Evolutionary conservation across 2,329 filamentous ascomycete genomes (phyloP), one percentile per base, ranked within the genome.

Genomic region (Nemania serpens): DNA sequence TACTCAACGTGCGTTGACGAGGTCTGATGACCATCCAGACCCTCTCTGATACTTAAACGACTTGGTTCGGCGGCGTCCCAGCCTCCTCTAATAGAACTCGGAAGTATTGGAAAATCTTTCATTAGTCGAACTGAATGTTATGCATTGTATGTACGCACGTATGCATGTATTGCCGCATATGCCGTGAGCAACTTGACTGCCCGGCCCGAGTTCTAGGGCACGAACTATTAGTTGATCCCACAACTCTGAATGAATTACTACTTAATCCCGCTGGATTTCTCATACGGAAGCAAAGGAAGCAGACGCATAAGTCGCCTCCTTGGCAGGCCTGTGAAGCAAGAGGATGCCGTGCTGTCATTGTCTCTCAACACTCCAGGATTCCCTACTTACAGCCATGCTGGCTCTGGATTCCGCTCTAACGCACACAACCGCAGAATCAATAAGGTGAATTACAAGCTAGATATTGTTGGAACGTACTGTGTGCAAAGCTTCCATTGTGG

Each of bases 21-120:
- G 22, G 50, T 58, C 58, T 25, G 49, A n/a, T 61, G 61, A 63
- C 58, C 61, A 25, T 42, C 54, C 29, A 20, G 54, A 51, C 49
- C 58, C 49, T 39, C 49, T 17, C 20, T 5, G 5, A n/a, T 43
- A 18, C 51, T 39, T 49, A 34, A 53, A 49, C 9, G 34, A 36
- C 46, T 37, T 49, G 45, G 48, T 22, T 49, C 17, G 37, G 42
- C 33, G 25, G 18, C n/a, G 43, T 53, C 36, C 42, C 18, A 53
- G 41, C 20, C 52, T 50, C 42, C 46, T 39, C 46, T 7, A 3
- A 17, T 18, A 13, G 48, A 39, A 48, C 39, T 52, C 34, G 37
- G 51, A 51, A 60, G 29, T 29, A 3, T 49, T 48, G 48, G 29
- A 20, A 45, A 15, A 15, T 37, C 36, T 45, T 39, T 60, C 20